Evolutionary conservation across 2,329 filamentous ascomycete species (phyloP).

Genomic region (Ophiostoma novo-ulmi): DNA sequence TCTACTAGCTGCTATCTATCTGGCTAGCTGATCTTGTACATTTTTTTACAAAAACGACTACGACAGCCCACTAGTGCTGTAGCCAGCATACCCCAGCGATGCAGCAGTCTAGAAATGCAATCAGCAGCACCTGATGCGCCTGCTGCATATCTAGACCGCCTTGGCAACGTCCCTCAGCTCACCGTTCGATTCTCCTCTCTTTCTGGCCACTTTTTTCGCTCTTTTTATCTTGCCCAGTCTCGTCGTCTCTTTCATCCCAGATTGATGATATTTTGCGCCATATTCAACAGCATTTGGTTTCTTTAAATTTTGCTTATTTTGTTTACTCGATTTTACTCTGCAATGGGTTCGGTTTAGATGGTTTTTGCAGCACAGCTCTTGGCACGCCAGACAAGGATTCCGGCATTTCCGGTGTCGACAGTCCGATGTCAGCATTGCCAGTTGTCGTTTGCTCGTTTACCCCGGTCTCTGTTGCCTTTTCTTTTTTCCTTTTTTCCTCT

Average conservation of each 20-base stretch:
- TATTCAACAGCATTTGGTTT: conserved; percentile 11
- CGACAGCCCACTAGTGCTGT: conserved; percentile 1
- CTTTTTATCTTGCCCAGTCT: not conserved
- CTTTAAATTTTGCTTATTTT: not conserved
- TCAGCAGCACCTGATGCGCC: not conserved
- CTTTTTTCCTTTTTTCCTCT: not conserved
- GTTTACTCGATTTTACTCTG: not conserved
- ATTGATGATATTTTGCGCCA: conserved; percentile 5
- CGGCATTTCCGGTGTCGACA: conserved; percentile 16
- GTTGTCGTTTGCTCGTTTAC: not conserved
- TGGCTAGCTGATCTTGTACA: not conserved
- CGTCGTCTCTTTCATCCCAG: not conserved
- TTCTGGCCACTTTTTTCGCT: not conserved
- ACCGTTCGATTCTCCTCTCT: not conserved
- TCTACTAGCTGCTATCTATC: not conserved
- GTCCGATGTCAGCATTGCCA: not conserved
- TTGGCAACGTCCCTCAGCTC: not conserved
- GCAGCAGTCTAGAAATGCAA: not conserved
- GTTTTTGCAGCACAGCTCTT: not conserved
- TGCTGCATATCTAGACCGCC: conserved; percentile 2
- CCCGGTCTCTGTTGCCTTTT: not conserved
- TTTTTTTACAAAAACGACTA: not conserved
- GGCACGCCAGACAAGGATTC: conserved; percentile 11
- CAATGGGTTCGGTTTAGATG: not conserved
- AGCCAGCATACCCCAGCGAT: not conserved